Percentiles rank a stretch among this genome's conserved stretches.
Conservation (phyloP, 192 early-diverging fungal species). For the Geranomyces variabilis region DNA sequence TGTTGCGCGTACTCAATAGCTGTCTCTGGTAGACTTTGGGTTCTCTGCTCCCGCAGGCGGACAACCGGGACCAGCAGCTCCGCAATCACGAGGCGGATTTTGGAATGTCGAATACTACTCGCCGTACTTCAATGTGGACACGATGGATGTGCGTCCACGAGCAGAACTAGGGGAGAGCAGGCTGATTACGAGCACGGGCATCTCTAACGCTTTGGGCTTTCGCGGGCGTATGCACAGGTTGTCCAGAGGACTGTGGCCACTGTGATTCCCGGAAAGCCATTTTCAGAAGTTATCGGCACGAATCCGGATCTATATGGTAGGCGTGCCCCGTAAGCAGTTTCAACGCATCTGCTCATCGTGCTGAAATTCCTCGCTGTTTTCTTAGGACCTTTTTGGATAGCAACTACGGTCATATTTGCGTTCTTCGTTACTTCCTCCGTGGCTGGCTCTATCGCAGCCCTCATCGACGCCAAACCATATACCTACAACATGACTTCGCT, state of each 20-base stretch:
- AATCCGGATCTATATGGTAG: conserved; percentile 95
- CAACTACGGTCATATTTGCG: conserved; percentile 94
- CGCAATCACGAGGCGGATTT: conserved; percentile 51
- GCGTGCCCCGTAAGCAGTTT: too few relatives aligned
- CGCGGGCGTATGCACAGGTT: conserved; percentile 35
- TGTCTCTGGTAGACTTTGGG: conserved; percentile 10
- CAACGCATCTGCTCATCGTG: not conserved
- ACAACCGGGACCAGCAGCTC: conserved; percentile 22
- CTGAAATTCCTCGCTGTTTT: not conserved
- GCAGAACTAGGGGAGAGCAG: not conserved
- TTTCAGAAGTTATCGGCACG: conserved; percentile 73
- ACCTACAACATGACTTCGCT: conserved; percentile 80
- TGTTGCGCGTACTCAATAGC: not conserved
- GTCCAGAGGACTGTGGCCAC: conserved; percentile 39
- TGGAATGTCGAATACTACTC: conserved; percentile 92
- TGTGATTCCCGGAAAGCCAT: conserved; percentile 43
- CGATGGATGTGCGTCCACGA: conserved; percentile 71
- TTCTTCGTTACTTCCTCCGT: conserved; percentile 93
- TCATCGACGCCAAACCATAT: conserved; percentile 42
- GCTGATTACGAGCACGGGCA: too few relatives aligned
- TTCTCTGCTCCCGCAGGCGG: conserved; percentile 15
- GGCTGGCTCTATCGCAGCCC: conserved; percentile 78
- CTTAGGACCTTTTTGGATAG: conserved; percentile 94
- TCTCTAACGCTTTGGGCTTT: too few relatives aligned
- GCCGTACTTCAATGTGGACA: conserved; percentile 92